Percentiles rank a stretch among this genome's conserved stretches.
These are phyloP conservation scores for Solanum clarkiae DNA, from an alignment of 257 asterid genomes.

Conservation along the genomic window DNA sequence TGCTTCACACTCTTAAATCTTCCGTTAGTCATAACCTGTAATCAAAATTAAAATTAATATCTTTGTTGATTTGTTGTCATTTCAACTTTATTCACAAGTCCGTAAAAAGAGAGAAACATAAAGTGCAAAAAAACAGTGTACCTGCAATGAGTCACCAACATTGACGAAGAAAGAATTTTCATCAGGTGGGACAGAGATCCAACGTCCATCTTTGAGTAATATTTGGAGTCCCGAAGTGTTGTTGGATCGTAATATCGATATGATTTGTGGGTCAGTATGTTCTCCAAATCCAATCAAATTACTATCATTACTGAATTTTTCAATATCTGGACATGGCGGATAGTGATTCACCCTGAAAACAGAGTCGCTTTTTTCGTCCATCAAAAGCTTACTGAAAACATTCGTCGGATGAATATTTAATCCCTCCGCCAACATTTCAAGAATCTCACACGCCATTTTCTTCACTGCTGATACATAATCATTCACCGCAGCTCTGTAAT, in stretches of 20 bases:
- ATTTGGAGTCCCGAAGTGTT: conserved; percentile 68
- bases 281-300: conserved; percentile 62
- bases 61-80: too few relatives aligned
- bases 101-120: background rate
- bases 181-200: conserved; percentile 77
- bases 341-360: conserved; percentile 55
- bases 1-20: conserved; percentile 47
- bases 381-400: conserved; percentile 35
- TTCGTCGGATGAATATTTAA: conserved; percentile 25
- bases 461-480: conserved; percentile 31
- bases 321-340: conserved; percentile 41
- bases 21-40: conserved; percentile 58
- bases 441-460: conserved; percentile 49
- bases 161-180: conserved; percentile 61
- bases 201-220: conserved; percentile 42
- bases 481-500: conserved; percentile 21
- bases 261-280: conserved; percentile 86
- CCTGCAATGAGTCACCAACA: conserved; percentile 86
- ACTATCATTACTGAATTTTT: conserved; percentile 10
- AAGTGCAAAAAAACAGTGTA: conserved; percentile 3
- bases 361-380: conserved; percentile 57
- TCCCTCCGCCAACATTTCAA: conserved; percentile 50
- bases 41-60: background rate
- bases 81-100: background rate
- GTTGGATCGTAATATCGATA: conserved; percentile 71